Evolutionary conservation across 257 asterid genomes (phyloP).

Genomic region (Lycium barbarum): DNA sequence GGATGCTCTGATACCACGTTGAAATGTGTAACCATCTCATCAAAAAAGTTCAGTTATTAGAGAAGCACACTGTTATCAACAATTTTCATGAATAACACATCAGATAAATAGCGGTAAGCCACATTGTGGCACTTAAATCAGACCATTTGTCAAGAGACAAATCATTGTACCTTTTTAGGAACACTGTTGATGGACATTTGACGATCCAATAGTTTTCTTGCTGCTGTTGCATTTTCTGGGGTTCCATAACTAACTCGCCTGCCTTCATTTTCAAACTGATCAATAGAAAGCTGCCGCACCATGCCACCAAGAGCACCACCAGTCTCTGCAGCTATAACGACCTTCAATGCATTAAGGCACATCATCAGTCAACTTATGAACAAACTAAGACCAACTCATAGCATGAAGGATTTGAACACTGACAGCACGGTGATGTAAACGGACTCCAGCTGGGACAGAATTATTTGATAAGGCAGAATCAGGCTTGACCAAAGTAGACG

Average conservation of each 20-base stretch:
- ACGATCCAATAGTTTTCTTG: conserved; percentile 93
- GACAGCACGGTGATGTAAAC: conserved; percentile 99
- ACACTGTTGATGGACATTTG: conserved; percentile 96
- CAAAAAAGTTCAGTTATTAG: no score
- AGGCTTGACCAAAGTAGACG: conserved; percentile 75
- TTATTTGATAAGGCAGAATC: conserved; percentile 70
- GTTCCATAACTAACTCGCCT: conserved; percentile 98
- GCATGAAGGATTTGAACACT: conserved; percentile 51
- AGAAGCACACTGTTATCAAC: no score
- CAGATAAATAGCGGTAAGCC: neutral
- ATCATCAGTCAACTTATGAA: conserved; percentile 31
- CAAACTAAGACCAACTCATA: conserved; percentile 25
- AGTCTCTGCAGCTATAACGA: conserved; percentile 98
- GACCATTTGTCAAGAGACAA: neutral
- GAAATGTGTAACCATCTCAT: no score
- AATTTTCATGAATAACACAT: neutral
- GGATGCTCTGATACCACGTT: no score
- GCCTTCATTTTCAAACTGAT: conserved; percentile 98
- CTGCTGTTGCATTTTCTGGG: conserved; percentile 98
- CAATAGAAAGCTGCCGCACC: conserved; percentile 99
- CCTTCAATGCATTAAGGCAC: conserved; percentile 55
- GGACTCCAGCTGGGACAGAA: conserved; percentile 87
- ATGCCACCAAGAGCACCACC: conserved; percentile 99
- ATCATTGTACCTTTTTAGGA: conserved; percentile 79
- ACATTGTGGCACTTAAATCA: conserved; percentile 7